Evolutionary conservation across 1,284 basidiomycete species (phyloP), one percentile per base, ranked within the genome.

Genomic region (Naganishia sp.): DNA sequence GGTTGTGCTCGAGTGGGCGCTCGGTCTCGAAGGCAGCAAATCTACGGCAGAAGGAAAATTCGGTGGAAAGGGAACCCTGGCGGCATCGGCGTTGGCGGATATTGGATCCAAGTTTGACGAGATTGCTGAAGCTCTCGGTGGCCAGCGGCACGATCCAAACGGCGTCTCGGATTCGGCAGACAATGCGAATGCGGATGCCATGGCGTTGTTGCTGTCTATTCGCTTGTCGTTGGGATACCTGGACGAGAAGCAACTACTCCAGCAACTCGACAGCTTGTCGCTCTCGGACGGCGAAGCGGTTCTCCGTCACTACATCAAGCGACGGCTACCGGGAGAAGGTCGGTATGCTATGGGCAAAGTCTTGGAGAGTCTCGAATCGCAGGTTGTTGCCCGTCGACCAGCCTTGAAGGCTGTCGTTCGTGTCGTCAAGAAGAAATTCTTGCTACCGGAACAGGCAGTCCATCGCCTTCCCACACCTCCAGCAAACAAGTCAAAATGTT

Each of bases 171-270:
- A 47, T 17, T 21, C 45, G 18, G 35, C 56, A 28, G 21, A 23
- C 31, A 31, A 5, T 28, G 56, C 45, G 13, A 61, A 51, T 11
- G 58, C 58, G 7, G 58, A 51, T 18, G 75, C 75, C 0, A 65
- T 77, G 21, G 73, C 76, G 0, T 70, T 80, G 9, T 68, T 78
- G 6, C 69, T 80, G 5, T 76, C 76, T 0, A 66, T 80, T 6
- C 70, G 79, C n/a, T 73, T 80, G 73, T 75, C 74, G 6, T 58
- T 80, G 61, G 77, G 76, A 18, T 79, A 79, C 65, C 77, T 80
- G 53, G 74, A 75, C 4, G 70, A 76, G 23, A 68, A 68, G 28
- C 77, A 78, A 49, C 71, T 80, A 0, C 73, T 72, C 0, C 66
- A 71, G 13, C 75, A 79, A 71, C 71, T 80, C 5, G 66, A 75